Percentiles rank a stretch among this genome's conserved stretches.
phyloP scores from a whole-genome alignment of 768 basidiomycete genomes.

The Mycena kentingensis region DNA sequence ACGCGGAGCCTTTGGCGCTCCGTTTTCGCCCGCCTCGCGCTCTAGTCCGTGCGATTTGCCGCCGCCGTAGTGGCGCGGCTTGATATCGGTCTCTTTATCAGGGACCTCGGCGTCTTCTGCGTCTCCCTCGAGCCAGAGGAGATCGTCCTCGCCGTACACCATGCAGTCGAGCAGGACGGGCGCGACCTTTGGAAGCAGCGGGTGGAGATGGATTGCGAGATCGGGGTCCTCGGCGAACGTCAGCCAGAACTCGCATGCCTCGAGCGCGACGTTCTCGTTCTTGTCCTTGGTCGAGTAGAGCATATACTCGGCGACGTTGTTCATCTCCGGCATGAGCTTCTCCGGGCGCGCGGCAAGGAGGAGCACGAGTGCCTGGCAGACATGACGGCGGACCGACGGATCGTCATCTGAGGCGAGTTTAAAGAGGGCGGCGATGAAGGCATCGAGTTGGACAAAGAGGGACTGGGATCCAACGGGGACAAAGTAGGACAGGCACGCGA shows the following conservation, averaged over 20 bases:
- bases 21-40: constrained; percentile 55
- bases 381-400: constrained; percentile 89
- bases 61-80: constrained; percentile 84
- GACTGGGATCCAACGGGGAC: constrained; percentile 85
- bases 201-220: constrained; percentile 79
- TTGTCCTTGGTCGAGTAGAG: constrained; percentile 97
- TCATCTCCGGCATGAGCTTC: constrained; percentile 95
- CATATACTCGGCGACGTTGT: constrained; percentile 97
- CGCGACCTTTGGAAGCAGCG: constrained; percentile 86
- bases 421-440: constrained; percentile 91
- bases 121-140: constrained; percentile 93
- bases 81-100: constrained; percentile 94
- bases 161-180: constrained; percentile 97
- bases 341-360: constrained; percentile 92
- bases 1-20: constrained; percentile 41
- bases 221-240: constrained; percentile 97
- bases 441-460: constrained; percentile 88
- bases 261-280: constrained; percentile 93
- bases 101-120: constrained; percentile 88
- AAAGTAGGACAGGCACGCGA: constrained; percentile 94
- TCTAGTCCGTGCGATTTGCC: constrained; percentile 84
- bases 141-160: constrained; percentile 94
- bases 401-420: constrained; percentile 93
- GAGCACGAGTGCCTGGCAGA: constrained; percentile 93
- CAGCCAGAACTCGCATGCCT: constrained; percentile 99